phyloP scores from a whole-genome alignment of 306 rosid species.

The Lagenaria siceraria region DNA sequence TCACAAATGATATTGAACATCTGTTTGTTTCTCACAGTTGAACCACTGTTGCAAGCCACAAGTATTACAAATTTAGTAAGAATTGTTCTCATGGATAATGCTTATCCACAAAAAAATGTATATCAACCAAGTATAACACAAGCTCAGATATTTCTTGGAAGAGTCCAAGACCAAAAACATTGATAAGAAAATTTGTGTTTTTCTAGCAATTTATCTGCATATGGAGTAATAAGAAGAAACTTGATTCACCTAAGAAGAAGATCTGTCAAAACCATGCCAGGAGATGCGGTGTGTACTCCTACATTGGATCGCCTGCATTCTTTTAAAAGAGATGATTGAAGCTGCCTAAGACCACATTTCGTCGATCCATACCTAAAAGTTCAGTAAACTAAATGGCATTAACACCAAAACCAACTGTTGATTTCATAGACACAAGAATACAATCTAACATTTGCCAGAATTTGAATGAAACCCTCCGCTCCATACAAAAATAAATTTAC shows the following conservation, averaged over 20 bases:
- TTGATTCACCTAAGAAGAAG: constrained; percentile 60
- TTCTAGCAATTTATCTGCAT: neutral
- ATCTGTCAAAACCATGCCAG: constrained; percentile 97
- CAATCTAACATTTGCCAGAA: neutral
- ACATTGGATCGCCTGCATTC: constrained; percentile 79
- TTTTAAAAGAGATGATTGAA: constrained; percentile 71
- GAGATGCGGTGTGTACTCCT: constrained; percentile 91
- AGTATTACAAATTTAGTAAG: neutral
- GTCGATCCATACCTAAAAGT: constrained; percentile 79
- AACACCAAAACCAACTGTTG: constrained; percentile 4
- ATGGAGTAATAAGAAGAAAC: neutral
- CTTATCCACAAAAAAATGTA: neutral
- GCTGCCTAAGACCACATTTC: constrained; percentile 86
- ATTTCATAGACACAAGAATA: neutral
- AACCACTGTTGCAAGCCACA: constrained; percentile 48
- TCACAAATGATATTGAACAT: constrained; percentile 90
- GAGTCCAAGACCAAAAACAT: neutral
- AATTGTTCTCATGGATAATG: neutral
- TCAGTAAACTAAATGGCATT: constrained; percentile 4
- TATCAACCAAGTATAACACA: neutral
- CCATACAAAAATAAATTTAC: neutral
- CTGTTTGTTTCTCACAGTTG: constrained; percentile 63
- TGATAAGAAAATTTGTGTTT: neutral
- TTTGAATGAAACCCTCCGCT: neutral
- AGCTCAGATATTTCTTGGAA: neutral